phyloP scores from a whole-genome alignment of 139 green algal genomes.

The Chlorella sorokiniana region DNA sequence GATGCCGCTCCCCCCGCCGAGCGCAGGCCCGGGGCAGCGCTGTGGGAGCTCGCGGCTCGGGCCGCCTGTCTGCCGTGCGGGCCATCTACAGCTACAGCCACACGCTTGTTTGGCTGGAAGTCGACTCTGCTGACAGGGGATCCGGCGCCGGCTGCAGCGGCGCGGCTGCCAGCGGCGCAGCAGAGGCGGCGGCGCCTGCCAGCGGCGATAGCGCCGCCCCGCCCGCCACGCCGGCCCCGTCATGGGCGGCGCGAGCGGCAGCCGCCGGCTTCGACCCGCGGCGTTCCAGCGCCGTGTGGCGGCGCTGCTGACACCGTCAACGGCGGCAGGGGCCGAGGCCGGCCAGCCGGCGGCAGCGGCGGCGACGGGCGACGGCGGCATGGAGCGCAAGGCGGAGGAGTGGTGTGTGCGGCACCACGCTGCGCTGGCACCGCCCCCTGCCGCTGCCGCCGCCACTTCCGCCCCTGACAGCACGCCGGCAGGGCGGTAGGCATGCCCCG shows the following conservation, averaged over 20 bases:
- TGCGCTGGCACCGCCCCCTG: background rate
- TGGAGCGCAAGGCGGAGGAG: slow-evolving; percentile 19
- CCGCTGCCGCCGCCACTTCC: too few species aligned
- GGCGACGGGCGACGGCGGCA: background rate
- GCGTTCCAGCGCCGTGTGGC: background rate
- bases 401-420: slow-evolving; percentile 18
- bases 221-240: slow-evolving; percentile 4
- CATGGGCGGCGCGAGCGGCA: background rate
- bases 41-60: slow-evolving; percentile 6
- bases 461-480: too few species aligned
- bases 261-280: background rate
- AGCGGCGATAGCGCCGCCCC: background rate
- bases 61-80: slow-evolving; percentile 11
- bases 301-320: background rate
- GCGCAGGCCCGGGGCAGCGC: slow-evolving; percentile 1
- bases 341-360: too few species aligned
- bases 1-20: background rate
- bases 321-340: background rate
- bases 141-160: background rate
- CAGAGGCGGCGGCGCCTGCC: background rate
- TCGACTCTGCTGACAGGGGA: slow-evolving; percentile 6
- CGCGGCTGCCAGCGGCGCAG: background rate
- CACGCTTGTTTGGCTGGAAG: slow-evolving; percentile 21
- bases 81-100: slow-evolving; percentile 24
- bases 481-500: too few species aligned